Conservation (phyloP, 768 basidiomycete genomes). For the Rickenella mellea region DNA sequence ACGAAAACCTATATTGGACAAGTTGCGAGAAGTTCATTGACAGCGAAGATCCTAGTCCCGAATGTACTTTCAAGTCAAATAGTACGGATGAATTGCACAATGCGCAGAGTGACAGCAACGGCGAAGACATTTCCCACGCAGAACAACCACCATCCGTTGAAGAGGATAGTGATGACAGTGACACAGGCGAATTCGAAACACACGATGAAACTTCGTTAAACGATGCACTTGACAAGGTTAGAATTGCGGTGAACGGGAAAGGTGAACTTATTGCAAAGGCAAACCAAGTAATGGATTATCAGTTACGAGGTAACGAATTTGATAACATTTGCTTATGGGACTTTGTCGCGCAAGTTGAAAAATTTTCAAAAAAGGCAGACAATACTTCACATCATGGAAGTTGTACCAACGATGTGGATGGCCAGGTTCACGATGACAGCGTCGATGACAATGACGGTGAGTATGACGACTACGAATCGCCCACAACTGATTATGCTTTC, state of each 20-base stretch:
- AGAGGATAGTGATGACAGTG: slow-evolving; percentile 13
- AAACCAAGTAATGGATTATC: slow-evolving; percentile 18
- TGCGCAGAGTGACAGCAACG: too few relatives aligned
- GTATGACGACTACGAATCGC: slow-evolving; percentile 13
- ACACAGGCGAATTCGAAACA: not conserved
- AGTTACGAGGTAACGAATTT: slow-evolving; percentile 9
- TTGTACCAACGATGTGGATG: slow-evolving; percentile 5
- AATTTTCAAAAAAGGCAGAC: slow-evolving; percentile 8
- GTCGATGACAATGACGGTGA: not conserved
- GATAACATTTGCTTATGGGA: slow-evolving; percentile 19
- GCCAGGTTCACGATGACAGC: not conserved
- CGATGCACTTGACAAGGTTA: not conserved
- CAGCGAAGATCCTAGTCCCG: slow-evolving; percentile 12
- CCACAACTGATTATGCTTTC: slow-evolving; percentile 12
- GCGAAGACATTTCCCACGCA: too few relatives aligned
- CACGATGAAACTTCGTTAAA: not conserved
- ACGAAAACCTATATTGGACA: slow-evolving; percentile 24
- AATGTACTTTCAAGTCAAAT: slow-evolving; percentile 12
- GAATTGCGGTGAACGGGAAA: not conserved
- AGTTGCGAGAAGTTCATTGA: slow-evolving; percentile 20
- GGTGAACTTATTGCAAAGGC: slow-evolving; percentile 10
- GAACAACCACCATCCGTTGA: too few relatives aligned
- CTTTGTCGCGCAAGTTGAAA: slow-evolving; percentile 14
- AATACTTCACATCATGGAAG: not conserved
- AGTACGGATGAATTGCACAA: too few relatives aligned